Percentiles rank a stretch among this genome's conserved stretches.
phyloP scores from a whole-genome alignment of 352 stramenopile species.

The Phytophthora chlamydospora region DNA sequence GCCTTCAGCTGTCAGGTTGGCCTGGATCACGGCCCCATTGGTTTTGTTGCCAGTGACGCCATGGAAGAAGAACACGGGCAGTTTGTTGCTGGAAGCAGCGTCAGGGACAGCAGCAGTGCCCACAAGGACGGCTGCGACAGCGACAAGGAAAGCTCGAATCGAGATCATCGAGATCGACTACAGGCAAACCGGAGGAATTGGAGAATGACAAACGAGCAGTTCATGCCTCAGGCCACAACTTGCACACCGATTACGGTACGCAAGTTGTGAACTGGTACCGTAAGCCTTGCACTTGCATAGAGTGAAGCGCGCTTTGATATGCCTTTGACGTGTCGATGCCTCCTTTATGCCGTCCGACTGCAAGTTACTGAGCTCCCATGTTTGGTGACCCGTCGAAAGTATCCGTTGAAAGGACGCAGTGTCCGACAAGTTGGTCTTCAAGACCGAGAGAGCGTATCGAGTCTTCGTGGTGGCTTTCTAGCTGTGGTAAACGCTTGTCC shows the following conservation, averaged over 20 bases:
- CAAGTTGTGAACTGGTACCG: too few relatives aligned
- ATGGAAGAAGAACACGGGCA: constrained; percentile 67
- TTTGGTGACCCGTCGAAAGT: constrained; percentile 16
- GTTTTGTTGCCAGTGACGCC: constrained; percentile 44
- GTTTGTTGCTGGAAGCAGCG: constrained; percentile 20
- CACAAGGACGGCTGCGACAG: constrained; percentile 15
- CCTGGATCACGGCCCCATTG: constrained; percentile 39
- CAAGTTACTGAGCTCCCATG: too few relatives aligned
- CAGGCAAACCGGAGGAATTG: too few relatives aligned
- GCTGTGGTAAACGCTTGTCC: too few relatives aligned
- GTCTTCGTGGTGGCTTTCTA: too few relatives aligned
- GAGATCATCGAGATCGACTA: constrained; percentile 21
- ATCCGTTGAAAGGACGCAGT: constrained; percentile 30
- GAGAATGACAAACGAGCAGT: too few relatives aligned
- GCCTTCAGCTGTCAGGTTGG: constrained; percentile 48
- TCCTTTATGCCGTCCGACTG: too few relatives aligned
- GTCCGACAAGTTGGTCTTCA: not conserved
- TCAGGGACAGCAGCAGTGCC: constrained; percentile 24
- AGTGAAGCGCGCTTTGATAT: too few relatives aligned
- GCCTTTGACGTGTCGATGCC: not conserved
- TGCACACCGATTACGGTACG: too few relatives aligned
- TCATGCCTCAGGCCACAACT: too few relatives aligned
- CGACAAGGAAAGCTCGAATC: constrained; percentile 24
- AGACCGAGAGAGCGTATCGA: too few relatives aligned
- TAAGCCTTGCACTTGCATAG: too few relatives aligned